Evolutionary conservation across 805 yeast species (phyloP).

Genomic region (Blastobotrys chiropterorum): DNA sequence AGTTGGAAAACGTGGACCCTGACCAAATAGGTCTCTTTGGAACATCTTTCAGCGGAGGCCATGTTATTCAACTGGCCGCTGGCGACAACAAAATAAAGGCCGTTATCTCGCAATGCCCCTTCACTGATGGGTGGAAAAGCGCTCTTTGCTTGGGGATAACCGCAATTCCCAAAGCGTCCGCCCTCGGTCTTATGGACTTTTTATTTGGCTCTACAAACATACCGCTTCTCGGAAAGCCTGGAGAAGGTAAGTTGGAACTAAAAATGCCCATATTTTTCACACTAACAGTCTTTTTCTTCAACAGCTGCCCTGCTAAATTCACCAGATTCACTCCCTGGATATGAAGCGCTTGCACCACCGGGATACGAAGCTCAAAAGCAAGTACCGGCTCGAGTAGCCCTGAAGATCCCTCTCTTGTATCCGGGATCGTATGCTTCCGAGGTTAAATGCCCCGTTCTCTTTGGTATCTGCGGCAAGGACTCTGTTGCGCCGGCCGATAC

Average conservation of each 20-base stretch:
- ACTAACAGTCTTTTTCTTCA: no score
- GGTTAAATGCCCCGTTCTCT: not conserved
- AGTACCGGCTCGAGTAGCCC: not conserved
- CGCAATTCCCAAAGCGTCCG: not conserved
- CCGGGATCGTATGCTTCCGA: not conserved
- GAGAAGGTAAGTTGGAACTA: not conserved
- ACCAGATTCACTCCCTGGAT: not conserved
- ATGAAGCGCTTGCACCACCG: not conserved
- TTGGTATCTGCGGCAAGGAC: not conserved
- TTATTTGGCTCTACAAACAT: not conserved
- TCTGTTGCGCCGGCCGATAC: not conserved
- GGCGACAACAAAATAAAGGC: not conserved
- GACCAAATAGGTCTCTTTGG: not conserved
- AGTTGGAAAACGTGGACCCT: not conserved
- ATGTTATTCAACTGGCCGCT: not conserved
- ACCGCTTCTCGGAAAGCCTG: not conserved
- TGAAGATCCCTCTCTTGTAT: not conserved
- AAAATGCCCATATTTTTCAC: not conserved
- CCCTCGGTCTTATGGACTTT: not conserved
- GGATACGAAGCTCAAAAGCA: not conserved
- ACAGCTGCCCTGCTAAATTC: not conserved
- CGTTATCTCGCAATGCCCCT: not conserved
- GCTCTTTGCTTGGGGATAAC: not conserved
- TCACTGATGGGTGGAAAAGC: not conserved
- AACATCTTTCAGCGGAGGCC: not conserved